Percentiles rank a stretch among this genome's conserved stretches.
These are phyloP conservation scores for Malus orientalis DNA, from an alignment of 306 rosid species.

Conservation along the genomic window DNA sequence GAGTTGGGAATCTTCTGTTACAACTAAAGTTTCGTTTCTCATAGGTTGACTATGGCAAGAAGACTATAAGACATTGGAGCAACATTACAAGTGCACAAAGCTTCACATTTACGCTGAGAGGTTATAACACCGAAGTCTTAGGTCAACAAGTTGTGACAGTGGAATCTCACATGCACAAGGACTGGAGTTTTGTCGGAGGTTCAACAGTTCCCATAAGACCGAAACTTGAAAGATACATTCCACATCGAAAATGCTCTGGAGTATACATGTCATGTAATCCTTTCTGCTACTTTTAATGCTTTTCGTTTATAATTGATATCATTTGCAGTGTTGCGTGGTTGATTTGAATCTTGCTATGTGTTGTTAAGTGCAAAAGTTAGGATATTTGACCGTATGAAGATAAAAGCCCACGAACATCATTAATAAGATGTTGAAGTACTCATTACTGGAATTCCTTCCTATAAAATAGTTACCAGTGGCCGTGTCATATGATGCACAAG, in stretches of 20 bases:
- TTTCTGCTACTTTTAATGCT: slow-evolving; percentile 10
- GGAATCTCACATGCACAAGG: slow-evolving; percentile 17
- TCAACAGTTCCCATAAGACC: slow-evolving; percentile 47
- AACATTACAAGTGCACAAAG: slow-evolving; percentile 25
- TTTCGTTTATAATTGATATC: not conserved
- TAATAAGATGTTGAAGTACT: not conserved
- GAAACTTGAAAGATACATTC: slow-evolving; percentile 33
- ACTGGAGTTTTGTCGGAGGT: slow-evolving; percentile 85
- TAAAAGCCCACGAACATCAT: not conserved
- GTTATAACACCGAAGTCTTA: slow-evolving; percentile 29
- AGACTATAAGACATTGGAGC: slow-evolving; percentile 27
- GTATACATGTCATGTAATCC: slow-evolving; percentile 65
- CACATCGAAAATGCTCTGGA: slow-evolving; percentile 27
- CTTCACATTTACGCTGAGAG: slow-evolving; percentile 26
- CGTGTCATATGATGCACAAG: not conserved
- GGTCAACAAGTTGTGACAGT: slow-evolving; percentile 12
- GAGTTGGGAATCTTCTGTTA: slow-evolving; percentile 6
- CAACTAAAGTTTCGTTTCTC: slow-evolving; percentile 14
- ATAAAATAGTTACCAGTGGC: not conserved
- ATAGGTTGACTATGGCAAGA: slow-evolving; percentile 36
- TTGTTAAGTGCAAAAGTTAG: too few species aligned
- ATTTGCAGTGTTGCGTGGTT: not conserved
- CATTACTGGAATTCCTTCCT: not conserved
- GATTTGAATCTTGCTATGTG: not conserved
- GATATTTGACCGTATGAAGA: not conserved